Evolutionary conservation across 768 basidiomycete species (phyloP).

Genomic region (Amanita rimosa): DNA sequence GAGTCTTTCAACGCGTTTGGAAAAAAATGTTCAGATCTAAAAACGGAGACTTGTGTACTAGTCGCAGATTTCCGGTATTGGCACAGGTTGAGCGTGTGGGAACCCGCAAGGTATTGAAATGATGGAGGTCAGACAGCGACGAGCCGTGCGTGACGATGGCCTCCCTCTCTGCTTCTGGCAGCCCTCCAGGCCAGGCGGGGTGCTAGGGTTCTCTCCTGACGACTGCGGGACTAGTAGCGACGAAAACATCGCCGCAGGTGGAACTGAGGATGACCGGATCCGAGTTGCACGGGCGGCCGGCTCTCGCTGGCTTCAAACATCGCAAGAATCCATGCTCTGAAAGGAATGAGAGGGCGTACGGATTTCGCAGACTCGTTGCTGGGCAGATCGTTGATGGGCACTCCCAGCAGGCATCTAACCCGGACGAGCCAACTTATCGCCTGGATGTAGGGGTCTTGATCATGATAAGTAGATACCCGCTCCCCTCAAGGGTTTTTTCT

Average conservation of each 20-base stretch:
- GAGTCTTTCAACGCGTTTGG: background rate
- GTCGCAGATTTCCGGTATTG: background rate
- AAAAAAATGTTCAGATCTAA: background rate
- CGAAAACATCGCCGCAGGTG: background rate
- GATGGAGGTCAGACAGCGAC: conserved; percentile 4
- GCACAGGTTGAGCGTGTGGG: background rate
- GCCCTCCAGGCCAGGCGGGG: background rate
- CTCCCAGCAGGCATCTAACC: background rate
- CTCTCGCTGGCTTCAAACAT: background rate
- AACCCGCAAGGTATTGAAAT: background rate
- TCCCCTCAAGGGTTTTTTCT: too few species aligned
- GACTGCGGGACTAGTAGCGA: background rate
- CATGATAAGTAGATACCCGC: background rate
- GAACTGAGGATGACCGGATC: background rate
- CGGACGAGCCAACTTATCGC: background rate
- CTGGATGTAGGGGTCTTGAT: background rate
- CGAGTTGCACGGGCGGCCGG: background rate
- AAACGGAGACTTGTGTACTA: background rate
- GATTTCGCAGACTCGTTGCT: background rate
- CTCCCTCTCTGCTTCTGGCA: background rate
- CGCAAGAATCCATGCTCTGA: background rate
- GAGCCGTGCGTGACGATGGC: background rate
- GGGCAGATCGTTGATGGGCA: background rate
- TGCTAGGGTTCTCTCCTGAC: background rate
- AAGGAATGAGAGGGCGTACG: background rate